Evolutionary conservation across 2,329 filamentous ascomycete species (phyloP).

Genomic region (Cordyceps cicadae): DNA sequence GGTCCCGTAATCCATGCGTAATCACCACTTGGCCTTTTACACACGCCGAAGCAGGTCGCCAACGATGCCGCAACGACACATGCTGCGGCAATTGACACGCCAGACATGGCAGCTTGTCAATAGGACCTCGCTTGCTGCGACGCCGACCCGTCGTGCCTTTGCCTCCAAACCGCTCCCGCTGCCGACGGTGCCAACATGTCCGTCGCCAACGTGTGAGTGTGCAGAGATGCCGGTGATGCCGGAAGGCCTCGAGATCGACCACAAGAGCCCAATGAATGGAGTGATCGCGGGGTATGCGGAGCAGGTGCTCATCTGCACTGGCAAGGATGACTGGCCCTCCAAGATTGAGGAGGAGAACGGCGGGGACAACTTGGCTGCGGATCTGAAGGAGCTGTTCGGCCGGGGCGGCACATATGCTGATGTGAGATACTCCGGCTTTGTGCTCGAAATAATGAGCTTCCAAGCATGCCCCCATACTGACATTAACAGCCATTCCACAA

Average conservation of each 20-base stretch:
- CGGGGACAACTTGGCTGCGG: slow-evolving; percentile 58
- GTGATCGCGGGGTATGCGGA: slow-evolving; percentile 72
- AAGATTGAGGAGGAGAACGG: slow-evolving; percentile 74
- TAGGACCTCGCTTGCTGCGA: neutral
- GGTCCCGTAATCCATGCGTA: slow-evolving; percentile 7
- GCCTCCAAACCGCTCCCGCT: slow-evolving; percentile 25
- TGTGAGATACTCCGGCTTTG: slow-evolving; percentile 36
- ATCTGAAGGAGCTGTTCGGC: slow-evolving; percentile 62
- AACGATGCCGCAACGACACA: slow-evolving; percentile 5
- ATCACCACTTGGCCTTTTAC: slow-evolving; percentile 1
- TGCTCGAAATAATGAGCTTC: neutral
- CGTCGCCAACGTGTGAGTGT: slow-evolving; percentile 68
- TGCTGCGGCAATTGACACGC: slow-evolving; percentile 7
- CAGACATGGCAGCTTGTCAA: neutral
- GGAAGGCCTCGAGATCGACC: slow-evolving; percentile 65
- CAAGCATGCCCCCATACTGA: neutral
- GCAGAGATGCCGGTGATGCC: slow-evolving; percentile 57
- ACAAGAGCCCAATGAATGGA: slow-evolving; percentile 59
- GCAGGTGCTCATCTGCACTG: slow-evolving; percentile 78
- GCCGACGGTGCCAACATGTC: slow-evolving; percentile 50
- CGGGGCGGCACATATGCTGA: slow-evolving; percentile 58
- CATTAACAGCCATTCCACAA: slow-evolving; percentile 72
- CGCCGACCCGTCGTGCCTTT: neutral
- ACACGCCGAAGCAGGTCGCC: neutral
- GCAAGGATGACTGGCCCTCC: slow-evolving; percentile 70